Evolutionary conservation across 257 asterid genomes (phyloP), one percentile per base, ranked within the genome.

Genomic region (Apocynum venetum): DNA sequence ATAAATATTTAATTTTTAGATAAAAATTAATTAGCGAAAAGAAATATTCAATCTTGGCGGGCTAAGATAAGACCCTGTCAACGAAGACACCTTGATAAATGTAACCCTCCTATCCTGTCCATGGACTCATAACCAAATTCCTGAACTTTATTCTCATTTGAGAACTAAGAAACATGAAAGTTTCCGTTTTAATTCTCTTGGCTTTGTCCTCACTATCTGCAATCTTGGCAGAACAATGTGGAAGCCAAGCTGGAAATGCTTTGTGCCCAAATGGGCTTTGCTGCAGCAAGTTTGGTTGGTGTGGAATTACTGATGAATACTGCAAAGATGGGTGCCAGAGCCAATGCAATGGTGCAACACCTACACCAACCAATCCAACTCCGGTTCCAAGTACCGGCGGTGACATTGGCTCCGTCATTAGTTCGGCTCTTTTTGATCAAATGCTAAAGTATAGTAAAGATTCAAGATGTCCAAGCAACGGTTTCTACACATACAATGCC

Each of bases 181-280:
- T 7, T 20, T 72, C 40, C 10, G 56, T 63, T 67, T 13, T 72
- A 35, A n/a, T 77, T 72, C 4, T 65, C 36, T 46, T 81, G 40
- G 10, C 80, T 36, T 9, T 74, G 0, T 53, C 77, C 66, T 40
- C 76, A 35, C 12, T 82, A 46, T 20, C 73, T 0, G 36, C 47
- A 51, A 9, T 55, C 14, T 75, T 49, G 14, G 81, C 83, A n/a
- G 81, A 77, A 43, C 84, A 81, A 71, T 84, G 87, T 43, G 87
- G 87, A 5, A 74, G 43, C 0, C 87, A 83, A 75, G 87, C 84
- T 8, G 87, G 87, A 3, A 80, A 80, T 25, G 87, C 84, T 2
- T 51, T 75, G 69, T 80, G 85, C 77, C 83, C 87, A 15, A 76
- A 72, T 11, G 72, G 83, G 47, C 81, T 80, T 0, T 84, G 87